Conservation (phyloP, 495 filamentous ascomycete species). For the Aspergillus nidulans region DNA sequence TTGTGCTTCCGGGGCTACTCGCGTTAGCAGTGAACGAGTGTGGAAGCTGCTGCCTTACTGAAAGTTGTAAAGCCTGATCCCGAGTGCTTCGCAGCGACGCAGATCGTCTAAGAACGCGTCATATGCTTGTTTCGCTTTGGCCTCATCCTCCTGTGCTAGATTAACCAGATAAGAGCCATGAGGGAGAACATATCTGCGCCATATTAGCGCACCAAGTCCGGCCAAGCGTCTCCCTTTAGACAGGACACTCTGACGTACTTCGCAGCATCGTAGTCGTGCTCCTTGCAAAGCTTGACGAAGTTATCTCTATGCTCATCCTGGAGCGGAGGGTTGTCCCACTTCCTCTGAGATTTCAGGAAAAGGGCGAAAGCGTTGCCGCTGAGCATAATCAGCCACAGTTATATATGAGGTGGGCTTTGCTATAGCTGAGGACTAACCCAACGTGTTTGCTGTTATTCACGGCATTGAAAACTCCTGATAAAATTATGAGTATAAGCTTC, state of each 20-base stretch:
- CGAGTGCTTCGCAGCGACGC: conserved; percentile 78
- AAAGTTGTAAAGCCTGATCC: conserved; percentile 92
- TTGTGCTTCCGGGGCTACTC: conserved; percentile 68
- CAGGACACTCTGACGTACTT: conserved; percentile 31
- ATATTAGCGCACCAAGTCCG: not conserved
- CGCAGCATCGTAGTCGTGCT: conserved; percentile 67
- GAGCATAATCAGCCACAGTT: conserved; percentile 2
- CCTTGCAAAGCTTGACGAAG: conserved; percentile 61
- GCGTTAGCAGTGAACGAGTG: not conserved
- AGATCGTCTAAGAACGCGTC: conserved; percentile 84
- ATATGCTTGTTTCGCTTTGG: conserved; percentile 84
- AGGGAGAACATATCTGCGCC: conserved; percentile 65
- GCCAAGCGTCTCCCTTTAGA: not conserved
- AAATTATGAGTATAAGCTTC: not conserved
- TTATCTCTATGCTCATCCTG: conserved; percentile 58
- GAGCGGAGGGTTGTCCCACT: conserved; percentile 84
- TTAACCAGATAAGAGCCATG: conserved; percentile 97
- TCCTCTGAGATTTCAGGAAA: conserved; percentile 92
- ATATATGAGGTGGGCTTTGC: not conserved
- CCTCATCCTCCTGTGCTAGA: conserved; percentile 74
- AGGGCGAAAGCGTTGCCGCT: conserved; percentile 89
- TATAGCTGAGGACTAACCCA: conserved; percentile 38
- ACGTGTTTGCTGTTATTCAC: conserved; percentile 75
- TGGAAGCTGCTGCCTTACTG: conserved; percentile 48
- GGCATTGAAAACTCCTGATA: conserved; percentile 78